Conservation (phyloP, 768 basidiomycete genomes). For the Lactarius hengduanensis region DNA sequence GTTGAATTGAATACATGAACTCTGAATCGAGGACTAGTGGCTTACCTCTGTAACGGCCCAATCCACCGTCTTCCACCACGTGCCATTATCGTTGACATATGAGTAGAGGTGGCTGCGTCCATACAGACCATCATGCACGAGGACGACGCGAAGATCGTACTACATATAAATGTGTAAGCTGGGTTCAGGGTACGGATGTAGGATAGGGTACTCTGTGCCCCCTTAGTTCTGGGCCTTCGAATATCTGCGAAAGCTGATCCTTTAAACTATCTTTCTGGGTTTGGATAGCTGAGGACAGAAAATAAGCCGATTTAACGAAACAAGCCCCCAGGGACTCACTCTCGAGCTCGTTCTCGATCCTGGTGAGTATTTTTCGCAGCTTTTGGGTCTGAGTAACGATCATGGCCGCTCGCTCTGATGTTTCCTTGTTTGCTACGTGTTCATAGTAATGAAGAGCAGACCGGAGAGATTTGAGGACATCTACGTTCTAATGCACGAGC, state of each 20-base stretch:
- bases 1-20: neutral
- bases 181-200: neutral
- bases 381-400: slow-evolving; percentile 49
- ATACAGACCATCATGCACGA: slow-evolving; percentile 74
- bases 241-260: slow-evolving; percentile 44
- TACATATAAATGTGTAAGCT: slow-evolving; percentile 32
- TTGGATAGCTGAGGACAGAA: slow-evolving; percentile 49
- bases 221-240: slow-evolving; percentile 65
- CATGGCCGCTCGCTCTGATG: slow-evolving; percentile 45
- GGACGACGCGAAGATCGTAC: slow-evolving; percentile 80
- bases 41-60: slow-evolving; percentile 62
- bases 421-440: slow-evolving; percentile 52
- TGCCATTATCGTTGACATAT: slow-evolving; percentile 64
- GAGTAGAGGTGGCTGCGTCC: slow-evolving; percentile 78
- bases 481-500: slow-evolving; percentile 47
- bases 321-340: slow-evolving; percentile 39
- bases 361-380: slow-evolving; percentile 51
- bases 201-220: slow-evolving; percentile 48
- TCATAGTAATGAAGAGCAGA: slow-evolving; percentile 71
- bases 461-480: slow-evolving; percentile 60
- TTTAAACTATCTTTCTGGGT: slow-evolving; percentile 46
- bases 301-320: neutral
- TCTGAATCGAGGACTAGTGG: neutral
- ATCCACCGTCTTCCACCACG: slow-evolving; percentile 84
- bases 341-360: slow-evolving; percentile 53